phyloP scores from a whole-genome alignment of 192 early-diverging fungal genomes.

The Coemansia sp. region DNA sequence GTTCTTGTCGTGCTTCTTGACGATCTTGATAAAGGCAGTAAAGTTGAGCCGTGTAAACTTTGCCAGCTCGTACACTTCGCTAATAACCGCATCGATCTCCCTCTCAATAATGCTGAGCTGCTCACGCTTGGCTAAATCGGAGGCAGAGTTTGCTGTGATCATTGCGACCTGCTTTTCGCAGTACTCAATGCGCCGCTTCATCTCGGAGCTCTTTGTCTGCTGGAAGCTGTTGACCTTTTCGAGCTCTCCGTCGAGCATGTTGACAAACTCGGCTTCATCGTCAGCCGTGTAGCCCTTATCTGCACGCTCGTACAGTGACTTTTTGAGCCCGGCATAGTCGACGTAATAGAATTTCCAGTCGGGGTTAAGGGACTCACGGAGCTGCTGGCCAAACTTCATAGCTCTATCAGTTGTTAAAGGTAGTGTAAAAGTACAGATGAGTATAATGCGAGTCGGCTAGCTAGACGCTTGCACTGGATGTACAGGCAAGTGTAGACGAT shows the following conservation, averaged over 20 bases:
- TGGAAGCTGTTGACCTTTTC: conserved; percentile 82
- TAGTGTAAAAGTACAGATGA: not conserved
- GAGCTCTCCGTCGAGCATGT: conserved; percentile 83
- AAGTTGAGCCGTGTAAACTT: conserved; percentile 78
- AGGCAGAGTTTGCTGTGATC: conserved; percentile 52
- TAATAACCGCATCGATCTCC: conserved; percentile 69
- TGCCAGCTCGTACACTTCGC: conserved; percentile 74
- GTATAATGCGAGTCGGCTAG: too few relatives aligned
- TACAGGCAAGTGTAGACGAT: too few relatives aligned
- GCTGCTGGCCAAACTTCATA: conserved; percentile 93
- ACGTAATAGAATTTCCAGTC: conserved; percentile 89
- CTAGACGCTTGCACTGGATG: too few relatives aligned
- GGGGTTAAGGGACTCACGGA: conserved; percentile 72
- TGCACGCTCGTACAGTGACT: conserved; percentile 69
- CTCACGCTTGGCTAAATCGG: conserved; percentile 46
- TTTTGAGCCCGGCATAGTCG: conserved; percentile 87
- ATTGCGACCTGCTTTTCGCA: conserved; percentile 60
- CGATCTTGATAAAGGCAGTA: conserved; percentile 84
- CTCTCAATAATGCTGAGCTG: conserved; percentile 58
- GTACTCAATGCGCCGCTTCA: conserved; percentile 65
- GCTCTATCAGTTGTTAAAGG: not conserved
- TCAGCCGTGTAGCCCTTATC: conserved; percentile 73
- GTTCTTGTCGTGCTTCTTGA: conserved; percentile 99
- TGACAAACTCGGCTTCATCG: conserved; percentile 81
- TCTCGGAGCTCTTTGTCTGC: conserved; percentile 70